Percentiles rank a stretch among this genome's conserved stretches.
Conservation (phyloP, 1,139 yeast species). For the Debaryomyces sp. region DNA sequence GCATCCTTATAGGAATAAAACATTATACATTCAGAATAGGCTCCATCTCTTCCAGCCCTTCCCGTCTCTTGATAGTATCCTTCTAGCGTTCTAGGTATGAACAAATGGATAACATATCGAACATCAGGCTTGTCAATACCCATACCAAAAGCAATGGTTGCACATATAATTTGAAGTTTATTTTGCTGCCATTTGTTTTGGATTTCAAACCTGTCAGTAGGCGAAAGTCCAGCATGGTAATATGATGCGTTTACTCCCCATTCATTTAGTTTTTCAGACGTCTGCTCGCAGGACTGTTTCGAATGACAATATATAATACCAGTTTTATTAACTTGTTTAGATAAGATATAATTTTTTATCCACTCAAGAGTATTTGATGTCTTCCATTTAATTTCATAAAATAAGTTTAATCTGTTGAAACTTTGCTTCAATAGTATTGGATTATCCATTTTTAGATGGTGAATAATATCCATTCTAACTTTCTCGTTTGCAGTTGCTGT, state of each 20-base stretch:
- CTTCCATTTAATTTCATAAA: conserved; percentile 75
- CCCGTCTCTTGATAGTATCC: conserved; percentile 99
- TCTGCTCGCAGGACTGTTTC: conserved; percentile 83
- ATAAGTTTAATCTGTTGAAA: conserved; percentile 86
- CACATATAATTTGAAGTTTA: conserved; percentile 77
- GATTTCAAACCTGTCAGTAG: conserved; percentile 68
- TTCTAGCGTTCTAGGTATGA: conserved; percentile 88
- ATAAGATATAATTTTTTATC: conserved; percentile 57
- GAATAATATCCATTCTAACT: conserved; percentile 83
- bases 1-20: conserved; percentile 82
- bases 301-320: conserved; percentile 97
- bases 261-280: conserved; percentile 60
- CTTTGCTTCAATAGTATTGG: conserved; percentile 70
- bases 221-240: conserved; percentile 93
- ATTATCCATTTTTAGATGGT: conserved; percentile 60
- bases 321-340: conserved; percentile 58
- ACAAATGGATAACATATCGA: conserved; percentile 83
- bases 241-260: conserved; percentile 69
- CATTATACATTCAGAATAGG: conserved; percentile 76
- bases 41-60: conserved; percentile 96
- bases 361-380: conserved; percentile 59
- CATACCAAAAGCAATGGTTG: conserved; percentile 98
- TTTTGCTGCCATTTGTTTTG: conserved; percentile 86
- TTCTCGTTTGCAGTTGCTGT: conserved; percentile 98
- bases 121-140: conserved; percentile 98